Conservation (phyloP, 129 eudicot species). For the Flaveria linearis region DNA sequence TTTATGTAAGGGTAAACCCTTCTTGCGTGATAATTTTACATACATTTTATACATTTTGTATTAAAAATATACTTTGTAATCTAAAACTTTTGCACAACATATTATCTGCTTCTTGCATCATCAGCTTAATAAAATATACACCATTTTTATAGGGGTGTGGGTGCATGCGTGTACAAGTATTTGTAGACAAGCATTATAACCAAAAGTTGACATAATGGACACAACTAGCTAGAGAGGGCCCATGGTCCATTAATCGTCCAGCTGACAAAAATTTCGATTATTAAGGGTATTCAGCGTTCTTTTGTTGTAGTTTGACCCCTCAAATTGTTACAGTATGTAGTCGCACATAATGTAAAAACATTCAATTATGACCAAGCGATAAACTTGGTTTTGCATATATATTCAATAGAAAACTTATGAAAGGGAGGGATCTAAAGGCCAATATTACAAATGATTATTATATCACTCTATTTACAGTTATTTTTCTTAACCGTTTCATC, state of each 20-base stretch:
- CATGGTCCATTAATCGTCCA: background rate
- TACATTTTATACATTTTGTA: too few relatives aligned
- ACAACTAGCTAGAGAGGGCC: background rate
- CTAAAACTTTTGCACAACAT: background rate
- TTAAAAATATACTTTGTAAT: too few relatives aligned
- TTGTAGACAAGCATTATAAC: constrained; percentile 1
- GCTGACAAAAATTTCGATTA: background rate
- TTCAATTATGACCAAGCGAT: background rate
- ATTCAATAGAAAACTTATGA: constrained; percentile 28
- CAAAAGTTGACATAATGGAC: background rate
- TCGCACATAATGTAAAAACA: background rate
- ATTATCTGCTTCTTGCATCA: background rate
- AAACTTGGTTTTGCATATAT: constrained; percentile 20
- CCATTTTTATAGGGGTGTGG: background rate
- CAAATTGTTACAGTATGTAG: background rate
- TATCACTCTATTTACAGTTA: constrained; percentile 16
- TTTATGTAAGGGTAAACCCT: too few relatives aligned
- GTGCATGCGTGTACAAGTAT: background rate
- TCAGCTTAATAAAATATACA: background rate
- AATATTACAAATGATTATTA: constrained; percentile 18
- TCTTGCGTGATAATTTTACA: too few relatives aligned
- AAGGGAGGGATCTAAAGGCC: constrained; percentile 11
- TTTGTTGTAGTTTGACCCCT: background rate
- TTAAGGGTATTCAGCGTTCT: background rate
- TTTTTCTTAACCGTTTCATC: constrained; percentile 19